phyloP scores from a whole-genome alignment of 345 rosid genomes.

The Dimocarpus longan region DNA sequence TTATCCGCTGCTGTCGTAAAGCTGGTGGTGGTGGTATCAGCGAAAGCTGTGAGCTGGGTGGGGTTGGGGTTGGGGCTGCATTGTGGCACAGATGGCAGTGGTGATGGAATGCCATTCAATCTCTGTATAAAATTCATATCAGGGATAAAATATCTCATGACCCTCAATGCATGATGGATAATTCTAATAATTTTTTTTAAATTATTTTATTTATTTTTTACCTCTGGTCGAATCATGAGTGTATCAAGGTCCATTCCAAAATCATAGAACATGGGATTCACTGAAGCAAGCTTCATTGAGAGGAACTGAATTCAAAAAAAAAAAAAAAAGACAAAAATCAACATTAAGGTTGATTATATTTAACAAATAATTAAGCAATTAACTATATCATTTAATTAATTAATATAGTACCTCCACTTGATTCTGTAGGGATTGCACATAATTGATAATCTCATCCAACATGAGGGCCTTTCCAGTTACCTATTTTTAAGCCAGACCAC shows the following conservation, averaged over 20 bases:
- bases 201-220: conserved; percentile 3
- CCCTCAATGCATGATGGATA: conserved; percentile 15
- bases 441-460: conserved; percentile 86
- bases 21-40: conserved; percentile 34
- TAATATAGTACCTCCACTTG: conserved; percentile 63
- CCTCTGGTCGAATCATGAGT: conserved; percentile 55
- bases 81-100: conserved; percentile 38
- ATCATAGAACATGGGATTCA: conserved; percentile 65
- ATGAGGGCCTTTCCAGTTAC: conserved; percentile 81
- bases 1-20: conserved; percentile 26
- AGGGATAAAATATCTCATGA: conserved; percentile 40
- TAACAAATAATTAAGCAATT: neutral
- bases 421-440: conserved; percentile 66
- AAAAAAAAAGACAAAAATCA: neutral
- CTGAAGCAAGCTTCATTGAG: conserved; percentile 73
- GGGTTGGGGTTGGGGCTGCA: conserved; percentile 33
- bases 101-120: conserved; percentile 29
- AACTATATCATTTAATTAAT: too few species aligned
- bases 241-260: conserved; percentile 56
- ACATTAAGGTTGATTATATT: neutral
- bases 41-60: conserved; percentile 37
- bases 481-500: conserved; percentile 44
- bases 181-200: neutral
- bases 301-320: conserved; percentile 44
- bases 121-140: conserved; percentile 38